These are phyloP conservation scores for Silene latifolia DNA, from an alignment of 148 eudicot species.

Conservation along the genomic window DNA sequence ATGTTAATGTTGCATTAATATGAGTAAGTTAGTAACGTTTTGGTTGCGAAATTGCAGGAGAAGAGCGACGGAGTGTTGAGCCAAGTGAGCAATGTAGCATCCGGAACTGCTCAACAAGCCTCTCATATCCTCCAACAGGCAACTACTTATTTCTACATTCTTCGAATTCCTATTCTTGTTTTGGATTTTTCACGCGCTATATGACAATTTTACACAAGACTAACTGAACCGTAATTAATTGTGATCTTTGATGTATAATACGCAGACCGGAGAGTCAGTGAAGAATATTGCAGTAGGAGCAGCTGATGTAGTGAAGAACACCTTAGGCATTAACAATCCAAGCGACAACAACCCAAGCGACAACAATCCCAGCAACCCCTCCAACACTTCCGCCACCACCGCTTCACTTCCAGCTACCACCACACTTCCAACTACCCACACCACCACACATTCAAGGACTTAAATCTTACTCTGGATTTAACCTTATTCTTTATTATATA, in stretches of 20 bases:
- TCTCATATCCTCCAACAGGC: constrained; percentile 42
- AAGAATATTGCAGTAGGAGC: constrained; percentile 67
- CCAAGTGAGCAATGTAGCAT: constrained; percentile 37
- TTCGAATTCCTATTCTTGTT: not conserved
- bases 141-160: not conserved
- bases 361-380: constrained; percentile 13
- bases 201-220: not conserved
- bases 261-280: constrained; percentile 64
- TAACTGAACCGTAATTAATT: not conserved
- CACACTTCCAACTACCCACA: not conserved
- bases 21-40: not conserved
- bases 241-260: constrained; percentile 14
- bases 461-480: not conserved
- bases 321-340: constrained; percentile 33
- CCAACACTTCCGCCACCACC: not conserved
- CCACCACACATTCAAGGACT: constrained; percentile 10
- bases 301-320: constrained; percentile 58
- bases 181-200: not conserved
- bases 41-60: constrained; percentile 29
- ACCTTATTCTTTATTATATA: not conserved
- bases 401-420: not conserved
- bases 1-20: no score
- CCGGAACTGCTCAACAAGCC: constrained; percentile 38
- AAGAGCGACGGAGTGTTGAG: constrained; percentile 41
- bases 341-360: constrained; percentile 15